Base-by-base conservation (phyloP, 495 filamentous ascomycete species). In the Podospora pseudocomata region DNA sequence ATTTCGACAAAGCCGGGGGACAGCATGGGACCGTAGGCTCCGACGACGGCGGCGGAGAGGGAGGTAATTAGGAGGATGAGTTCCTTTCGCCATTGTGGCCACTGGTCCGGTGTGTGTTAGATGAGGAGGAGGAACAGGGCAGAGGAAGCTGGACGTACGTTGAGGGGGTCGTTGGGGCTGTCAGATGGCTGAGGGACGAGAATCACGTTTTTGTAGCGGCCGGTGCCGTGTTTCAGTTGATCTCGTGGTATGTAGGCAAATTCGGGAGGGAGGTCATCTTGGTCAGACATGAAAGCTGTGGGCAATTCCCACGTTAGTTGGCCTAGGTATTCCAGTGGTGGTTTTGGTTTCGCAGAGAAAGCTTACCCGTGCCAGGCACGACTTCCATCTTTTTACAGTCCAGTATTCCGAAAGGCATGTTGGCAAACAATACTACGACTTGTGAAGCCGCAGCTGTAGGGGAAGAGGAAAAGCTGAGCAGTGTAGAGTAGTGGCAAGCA, bases 1-100 rank as follows among this genome's bases (percentile, higher is more conserved):
- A 84, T 76, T 61, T 78, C 68, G 60, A 83, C 75, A 69, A 82
- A 82, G 0, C 81, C 81, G 6, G 82, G 81, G 2, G 80, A 81
- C 23, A 87, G 79, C 84, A 87, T 87, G 2, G 84, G 85, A 3
- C 84, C 84, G 68, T 82, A 86, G 13, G 84, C 83, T 65, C 84
- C 84, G 5, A 86, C 83, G 4, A 88, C 82, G 1, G 82, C 84
- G 5, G 85, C 81, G 5, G 82, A 77, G 49, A 88, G 76, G 63
- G 84, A 84, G 16, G 87, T 79, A 64, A 88, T 82, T 23, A 84
- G 69, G 19, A 88, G 78, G 44, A 86, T 83, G 5, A 80, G 61
- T 71, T 88, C 85, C 71, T 67, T 64, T 15, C 65, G 65, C 67
- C 69, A 73, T 72, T 73, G 71, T 5, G 73, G 71, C 73, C 73